Base-by-base conservation (phyloP, 176 grass and related monocot genomes). In the Cenchrus fungigraminus region DNA sequence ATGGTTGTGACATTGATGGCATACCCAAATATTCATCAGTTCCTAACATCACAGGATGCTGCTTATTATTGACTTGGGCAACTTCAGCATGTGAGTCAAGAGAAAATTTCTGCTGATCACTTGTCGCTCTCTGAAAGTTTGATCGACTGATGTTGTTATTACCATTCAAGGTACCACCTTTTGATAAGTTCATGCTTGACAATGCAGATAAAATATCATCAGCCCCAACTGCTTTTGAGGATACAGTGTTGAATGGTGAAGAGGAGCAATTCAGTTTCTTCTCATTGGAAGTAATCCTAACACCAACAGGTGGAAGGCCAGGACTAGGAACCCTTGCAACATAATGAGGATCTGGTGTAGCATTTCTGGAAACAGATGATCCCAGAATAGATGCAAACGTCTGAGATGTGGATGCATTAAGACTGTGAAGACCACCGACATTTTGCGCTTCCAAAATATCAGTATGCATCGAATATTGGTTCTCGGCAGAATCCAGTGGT, bases 151-250 rank as follows among this genome's bases (percentile, higher is more conserved):
- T 86, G 53, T 57, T 89, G 61, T 45, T 90, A 67, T 76, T 76
- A 80, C 67, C 70, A 25, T 85, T 84, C 43, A 81, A 49, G 20
- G 86, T 28, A 80, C 76, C 90, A 79, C 50, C 65, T 73, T 74
- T 91, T 59, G 95, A 91, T 68, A 97, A 86, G 51, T 80, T 95
- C 82, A 97, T 90, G 82, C 73, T 68, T 70, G 95, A 97, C 71
- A 97, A 84, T 82, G 92, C 90, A 91, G 87, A 83, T 77, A 95
- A 90, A 87, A 97, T 83, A 90, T 97, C 86, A 92, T 90, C 95
- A 65, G 92, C 52, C 68, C 92, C 95, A 17, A 78, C 74, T 82
- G 80, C 81, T 84, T 87, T 88, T 59, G 93, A 93, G 51, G 91
- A 80, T 69, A 73, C 64, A 51, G 62, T 84, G 58, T 83, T 97